These are phyloP conservation scores for Ustilago shanxiensis DNA, from an alignment of 1,284 basidiomycete genomes.

Conservation along the genomic window DNA sequence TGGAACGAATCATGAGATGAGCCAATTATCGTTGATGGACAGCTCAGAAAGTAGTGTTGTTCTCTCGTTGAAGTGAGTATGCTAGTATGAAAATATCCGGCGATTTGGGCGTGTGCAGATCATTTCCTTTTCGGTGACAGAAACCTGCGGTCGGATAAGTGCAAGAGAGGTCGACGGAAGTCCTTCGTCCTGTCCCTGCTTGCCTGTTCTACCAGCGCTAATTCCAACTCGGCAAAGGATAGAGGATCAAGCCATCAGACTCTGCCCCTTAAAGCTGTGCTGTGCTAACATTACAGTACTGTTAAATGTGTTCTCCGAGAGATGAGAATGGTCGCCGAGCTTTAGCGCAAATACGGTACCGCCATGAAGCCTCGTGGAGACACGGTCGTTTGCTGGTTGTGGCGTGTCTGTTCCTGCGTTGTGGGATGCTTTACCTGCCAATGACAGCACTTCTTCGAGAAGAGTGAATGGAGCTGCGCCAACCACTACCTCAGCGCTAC, in stretches of 20 bases:
- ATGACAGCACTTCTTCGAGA: background rate
- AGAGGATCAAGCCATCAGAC: background rate
- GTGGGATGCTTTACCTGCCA: background rate
- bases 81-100: conserved; percentile 4
- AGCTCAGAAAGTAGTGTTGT: background rate
- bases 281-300: background rate
- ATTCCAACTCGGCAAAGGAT: background rate
- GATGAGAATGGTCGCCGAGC: background rate
- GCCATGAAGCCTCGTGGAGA: background rate
- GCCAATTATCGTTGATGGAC: background rate
- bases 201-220: background rate
- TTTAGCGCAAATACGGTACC: too few relatives aligned
- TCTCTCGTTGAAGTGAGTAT: conserved; percentile 6
- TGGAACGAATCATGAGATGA: too few relatives aligned
- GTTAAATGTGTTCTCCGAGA: too few relatives aligned
- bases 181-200: conserved; percentile 3
- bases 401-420: background rate
- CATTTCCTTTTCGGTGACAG: background rate
- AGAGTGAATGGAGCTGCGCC: conserved; percentile 18
- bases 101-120: conserved; percentile 5
- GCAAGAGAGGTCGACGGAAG: conserved; percentile 14
- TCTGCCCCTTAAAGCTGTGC: background rate
- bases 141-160: conserved; percentile 15
- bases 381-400: background rate
- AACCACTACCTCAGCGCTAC: conserved; percentile 12